These are phyloP conservation scores for Sporopachydermia lactativora DNA, from an alignment of 805 yeast species.

Conservation along the genomic window DNA sequence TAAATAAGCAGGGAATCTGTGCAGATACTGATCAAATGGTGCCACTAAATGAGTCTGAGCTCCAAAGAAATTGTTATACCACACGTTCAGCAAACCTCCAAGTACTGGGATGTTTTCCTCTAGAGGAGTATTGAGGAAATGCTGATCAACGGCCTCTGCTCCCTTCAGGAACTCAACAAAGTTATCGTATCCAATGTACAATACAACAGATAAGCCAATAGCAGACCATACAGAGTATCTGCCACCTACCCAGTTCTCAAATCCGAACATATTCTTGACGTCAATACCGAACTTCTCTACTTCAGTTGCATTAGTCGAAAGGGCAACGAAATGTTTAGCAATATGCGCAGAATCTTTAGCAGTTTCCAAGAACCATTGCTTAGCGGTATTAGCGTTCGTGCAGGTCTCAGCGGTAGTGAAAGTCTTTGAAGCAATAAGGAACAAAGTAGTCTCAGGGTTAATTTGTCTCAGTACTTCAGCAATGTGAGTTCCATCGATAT, in stretches of 20 bases:
- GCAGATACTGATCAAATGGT: constrained; percentile 97
- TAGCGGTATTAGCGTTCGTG: constrained; percentile 93
- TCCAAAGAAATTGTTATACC: constrained; percentile 98
- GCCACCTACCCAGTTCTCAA: constrained; percentile 99
- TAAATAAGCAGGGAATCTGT: constrained; percentile 98
- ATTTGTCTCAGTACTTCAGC: constrained; percentile 75
- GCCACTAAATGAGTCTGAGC: constrained; percentile 98
- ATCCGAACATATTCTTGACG: constrained; percentile 96
- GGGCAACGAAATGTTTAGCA: constrained; percentile 95
- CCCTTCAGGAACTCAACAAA: constrained; percentile 88
- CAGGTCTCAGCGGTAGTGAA: constrained; percentile 98
- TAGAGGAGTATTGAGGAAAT: constrained; percentile 71
- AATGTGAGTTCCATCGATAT: constrained; percentile 96
- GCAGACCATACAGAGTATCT: constrained; percentile 99
- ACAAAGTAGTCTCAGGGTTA: constrained; percentile 84
- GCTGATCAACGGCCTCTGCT: constrained; percentile 94
- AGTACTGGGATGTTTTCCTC: constrained; percentile 84
- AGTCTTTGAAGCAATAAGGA: constrained; percentile 90
- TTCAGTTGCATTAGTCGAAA: constrained; percentile 84
- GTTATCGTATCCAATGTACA: constrained; percentile 91
- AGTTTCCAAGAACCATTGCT: constrained; percentile 75
- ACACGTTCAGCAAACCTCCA: constrained; percentile 88
- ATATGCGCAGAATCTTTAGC: constrained; percentile 59
- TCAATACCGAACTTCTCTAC: constrained; percentile 95
- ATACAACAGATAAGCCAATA: constrained; percentile 89